Evolutionary conservation across 1,284 basidiomycete genomes (phyloP), one percentile per base, ranked within the genome.

Genomic region (Exobasidium rhododendri): DNA sequence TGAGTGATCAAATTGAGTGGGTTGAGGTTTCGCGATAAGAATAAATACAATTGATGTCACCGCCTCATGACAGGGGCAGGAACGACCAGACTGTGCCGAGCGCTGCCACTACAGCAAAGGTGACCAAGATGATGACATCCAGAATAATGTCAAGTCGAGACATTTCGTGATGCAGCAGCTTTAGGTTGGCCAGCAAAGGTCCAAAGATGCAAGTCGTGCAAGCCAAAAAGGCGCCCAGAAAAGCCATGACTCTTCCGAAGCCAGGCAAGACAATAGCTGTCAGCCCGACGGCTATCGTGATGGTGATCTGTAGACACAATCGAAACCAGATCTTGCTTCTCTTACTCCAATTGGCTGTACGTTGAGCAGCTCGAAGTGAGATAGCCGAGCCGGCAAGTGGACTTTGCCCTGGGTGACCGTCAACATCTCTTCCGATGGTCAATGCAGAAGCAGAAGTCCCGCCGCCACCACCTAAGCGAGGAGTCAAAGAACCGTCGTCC

Each of bases 201-300:
- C 77, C 77, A 46, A 78, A 68, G 17, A 79, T 74, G 53, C 77
- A 79, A 1, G 75, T 85, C 68, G 89, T 82, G 77, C 94, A 94
- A 0, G 91, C 89, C 40, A 89, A 86, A 79, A 92, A 93, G 1
- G 79, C 88, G 3, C 93, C 92, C 40, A 94, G 82, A 79, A 94
- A 91, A 13, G 89, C 89, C 91, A 97, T 94, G 77, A 93, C 85
- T 24, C 87, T 85, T 67, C 89, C 89, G 78, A 97, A 96, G 59
- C 90, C 86, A 1, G 94, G 93, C 45, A 96, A 82, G 61, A 87
- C 43, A 1, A 78, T 65, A 2, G 77, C 77, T 11, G 71, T 74
- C 5, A 68, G 2, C n/a, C 69, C 61, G 49, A 78, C 72, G 31
- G 69, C 56, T 0, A 61, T 49, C 3, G 75, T 67, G 30, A 79